Conservation (phyloP, 306 rosid species). For the Elaeagnus macrophylla region DNA sequence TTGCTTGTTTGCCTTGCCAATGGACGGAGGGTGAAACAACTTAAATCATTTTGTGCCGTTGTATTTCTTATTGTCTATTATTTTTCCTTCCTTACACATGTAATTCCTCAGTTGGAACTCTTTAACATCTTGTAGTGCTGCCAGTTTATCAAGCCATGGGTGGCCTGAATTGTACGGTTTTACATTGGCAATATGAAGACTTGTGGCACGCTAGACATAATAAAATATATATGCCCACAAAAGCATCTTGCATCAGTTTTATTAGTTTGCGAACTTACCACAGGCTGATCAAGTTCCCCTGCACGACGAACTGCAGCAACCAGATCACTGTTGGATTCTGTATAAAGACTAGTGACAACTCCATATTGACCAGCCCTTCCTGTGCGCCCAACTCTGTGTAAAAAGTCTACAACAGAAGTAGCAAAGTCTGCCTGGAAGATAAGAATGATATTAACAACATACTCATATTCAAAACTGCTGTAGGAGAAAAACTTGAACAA, state of each 20-base stretch:
- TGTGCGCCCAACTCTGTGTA: slow-evolving; percentile 86
- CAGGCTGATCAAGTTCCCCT: slow-evolving; percentile 60
- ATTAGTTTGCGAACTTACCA: slow-evolving; percentile 41
- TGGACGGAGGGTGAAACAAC: too few species aligned
- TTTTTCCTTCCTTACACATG: too few species aligned
- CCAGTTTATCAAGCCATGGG: not conserved
- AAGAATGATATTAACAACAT: slow-evolving; percentile 6
- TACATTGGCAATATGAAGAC: too few species aligned
- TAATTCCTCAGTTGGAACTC: not conserved
- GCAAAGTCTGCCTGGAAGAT: slow-evolving; percentile 83
- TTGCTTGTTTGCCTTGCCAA: too few species aligned
- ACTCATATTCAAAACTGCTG: too few species aligned
- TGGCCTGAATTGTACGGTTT: not conserved
- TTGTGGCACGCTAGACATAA: too few species aligned
- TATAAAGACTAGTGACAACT: slow-evolving; percentile 67
- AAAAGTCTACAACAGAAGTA: slow-evolving; percentile 86
- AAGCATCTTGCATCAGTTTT: not conserved
- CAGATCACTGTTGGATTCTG: slow-evolving; percentile 72
- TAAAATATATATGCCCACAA: not conserved
- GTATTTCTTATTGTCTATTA: too few species aligned
- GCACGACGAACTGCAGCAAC: slow-evolving; percentile 74
- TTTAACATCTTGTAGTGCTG: not conserved
- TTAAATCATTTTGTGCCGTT: too few species aligned
- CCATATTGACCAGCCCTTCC: slow-evolving; percentile 94
- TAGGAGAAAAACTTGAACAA: too few species aligned